Conservation (phyloP, 805 yeast species). For the Maudiozyma saulgeensis region DNA sequence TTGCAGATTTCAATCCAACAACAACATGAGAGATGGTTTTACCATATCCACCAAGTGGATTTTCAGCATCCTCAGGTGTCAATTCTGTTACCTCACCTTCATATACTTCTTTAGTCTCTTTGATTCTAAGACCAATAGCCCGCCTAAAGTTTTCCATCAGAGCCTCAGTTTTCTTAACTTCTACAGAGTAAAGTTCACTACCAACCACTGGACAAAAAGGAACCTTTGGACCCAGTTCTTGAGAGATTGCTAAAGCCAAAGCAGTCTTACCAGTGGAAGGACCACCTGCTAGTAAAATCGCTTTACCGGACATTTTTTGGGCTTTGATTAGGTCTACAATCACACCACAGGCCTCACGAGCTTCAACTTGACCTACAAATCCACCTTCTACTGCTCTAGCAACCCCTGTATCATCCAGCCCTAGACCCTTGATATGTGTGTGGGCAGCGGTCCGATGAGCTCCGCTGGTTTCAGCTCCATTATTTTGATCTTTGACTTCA, state of each 20-base stretch:
- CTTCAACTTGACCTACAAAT: slow-evolving; percentile 60
- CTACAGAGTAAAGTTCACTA: slow-evolving; percentile 88
- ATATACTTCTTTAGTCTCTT: slow-evolving; percentile 94
- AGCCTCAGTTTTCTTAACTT: slow-evolving; percentile 92
- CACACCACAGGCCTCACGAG: slow-evolving; percentile 89
- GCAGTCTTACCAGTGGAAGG: slow-evolving; percentile 99
- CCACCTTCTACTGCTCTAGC: slow-evolving; percentile 87
- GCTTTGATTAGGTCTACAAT: slow-evolving; percentile 88
- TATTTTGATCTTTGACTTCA: slow-evolving; percentile 53
- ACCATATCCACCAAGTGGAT: slow-evolving; percentile 96
- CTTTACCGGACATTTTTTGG: slow-evolving; percentile 90
- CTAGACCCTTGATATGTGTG: slow-evolving; percentile 92
- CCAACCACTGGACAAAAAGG: slow-evolving; percentile 98
- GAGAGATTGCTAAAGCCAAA: slow-evolving; percentile 88
- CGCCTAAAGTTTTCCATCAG: slow-evolving; percentile 93
- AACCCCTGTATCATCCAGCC: slow-evolving; percentile 79
- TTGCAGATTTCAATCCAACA: slow-evolving; percentile 85
- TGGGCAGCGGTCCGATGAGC: slow-evolving; percentile 77
- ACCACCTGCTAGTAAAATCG: slow-evolving; percentile 91
- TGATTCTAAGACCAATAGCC: slow-evolving; percentile 91
- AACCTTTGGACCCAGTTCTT: slow-evolving; percentile 92
- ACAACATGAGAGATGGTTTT: slow-evolving; percentile 91
- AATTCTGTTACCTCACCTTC: slow-evolving; percentile 97
- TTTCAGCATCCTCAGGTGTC: slow-evolving; percentile 92
- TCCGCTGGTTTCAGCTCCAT: slow-evolving; percentile 24